Evolutionary conservation across 345 rosid genomes (phyloP).

Genomic region (Abelmoschus esculentus): DNA sequence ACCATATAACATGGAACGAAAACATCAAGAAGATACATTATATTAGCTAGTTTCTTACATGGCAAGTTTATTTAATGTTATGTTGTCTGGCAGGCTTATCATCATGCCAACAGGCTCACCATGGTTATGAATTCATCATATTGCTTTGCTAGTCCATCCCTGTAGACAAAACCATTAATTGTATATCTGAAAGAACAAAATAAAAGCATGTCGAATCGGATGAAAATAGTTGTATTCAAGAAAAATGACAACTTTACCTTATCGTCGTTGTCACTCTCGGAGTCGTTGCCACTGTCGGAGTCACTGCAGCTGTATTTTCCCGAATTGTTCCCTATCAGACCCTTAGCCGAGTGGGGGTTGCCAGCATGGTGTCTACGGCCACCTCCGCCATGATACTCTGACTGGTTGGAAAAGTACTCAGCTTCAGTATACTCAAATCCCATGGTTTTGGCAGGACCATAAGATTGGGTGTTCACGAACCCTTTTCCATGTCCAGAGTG

Average conservation of each 20-base stretch:
- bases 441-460: not conserved
- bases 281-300: not conserved
- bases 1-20: not conserved
- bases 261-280: too few species aligned
- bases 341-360: not conserved
- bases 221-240: not conserved
- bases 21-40: not conserved
- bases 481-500: not conserved
- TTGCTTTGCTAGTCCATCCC: constrained; percentile 7
- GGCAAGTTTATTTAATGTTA: not conserved
- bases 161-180: not conserved
- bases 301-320: not conserved
- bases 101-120: not conserved
- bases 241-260: not conserved
- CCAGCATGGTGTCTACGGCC: not conserved
- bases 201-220: too few species aligned
- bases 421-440: not conserved
- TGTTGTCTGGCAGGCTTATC: not conserved
- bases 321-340: not conserved
- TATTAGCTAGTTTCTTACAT: not conserved
- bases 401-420: not conserved
- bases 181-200: not conserved
- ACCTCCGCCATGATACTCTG: not conserved
- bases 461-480: not conserved
- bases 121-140: not conserved